These are phyloP conservation scores for Blastosporella zonata DNA, from an alignment of 1,284 basidiomycete genomes.

Conservation along the genomic window DNA sequence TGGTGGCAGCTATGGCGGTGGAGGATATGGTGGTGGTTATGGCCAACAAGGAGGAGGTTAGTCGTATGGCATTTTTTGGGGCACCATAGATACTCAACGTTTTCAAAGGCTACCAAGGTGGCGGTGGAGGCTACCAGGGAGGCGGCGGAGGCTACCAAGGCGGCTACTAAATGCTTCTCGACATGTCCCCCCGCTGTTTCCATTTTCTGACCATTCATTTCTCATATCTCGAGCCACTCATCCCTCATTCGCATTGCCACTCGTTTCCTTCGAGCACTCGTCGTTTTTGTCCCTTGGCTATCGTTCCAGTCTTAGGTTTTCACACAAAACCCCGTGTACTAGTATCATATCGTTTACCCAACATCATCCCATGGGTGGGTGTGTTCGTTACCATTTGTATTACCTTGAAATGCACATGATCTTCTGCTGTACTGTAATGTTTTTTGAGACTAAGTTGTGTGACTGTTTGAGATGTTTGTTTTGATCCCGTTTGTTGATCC, in stretches of 20 bases:
- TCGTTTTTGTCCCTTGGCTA: conserved; percentile 23
- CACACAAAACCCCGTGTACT: conserved; percentile 23
- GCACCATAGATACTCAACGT: too few species aligned
- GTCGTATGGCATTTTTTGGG: too few species aligned
- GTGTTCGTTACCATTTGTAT: conserved; percentile 13
- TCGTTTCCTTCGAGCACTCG: conserved; percentile 21
- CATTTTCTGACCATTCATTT: background rate
- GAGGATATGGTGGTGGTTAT: conserved; percentile 22
- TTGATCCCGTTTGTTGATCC: background rate
- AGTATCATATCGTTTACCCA: conserved; percentile 19
- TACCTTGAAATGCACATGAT: conserved; percentile 10
- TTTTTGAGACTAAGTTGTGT: too few species aligned
- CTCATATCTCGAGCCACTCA: conserved; percentile 15
- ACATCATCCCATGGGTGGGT: conserved; percentile 17
- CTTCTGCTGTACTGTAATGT: background rate
- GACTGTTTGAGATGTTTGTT: too few species aligned
- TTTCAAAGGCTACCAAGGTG: conserved; percentile 27
- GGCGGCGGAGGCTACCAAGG: conserved; percentile 16
- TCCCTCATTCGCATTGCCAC: conserved; percentile 19
- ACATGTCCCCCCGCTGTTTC: background rate
- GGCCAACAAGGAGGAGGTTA: conserved; percentile 22
- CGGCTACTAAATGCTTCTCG: conserved; percentile 11
- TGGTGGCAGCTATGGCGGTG: conserved; percentile 20
- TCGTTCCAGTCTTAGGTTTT: conserved; percentile 21
- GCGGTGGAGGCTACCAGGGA: conserved; percentile 25